These are phyloP conservation scores for Rhodotorula babjevae DNA, from an alignment of 768 basidiomycete species.

Conservation along the genomic window DNA sequence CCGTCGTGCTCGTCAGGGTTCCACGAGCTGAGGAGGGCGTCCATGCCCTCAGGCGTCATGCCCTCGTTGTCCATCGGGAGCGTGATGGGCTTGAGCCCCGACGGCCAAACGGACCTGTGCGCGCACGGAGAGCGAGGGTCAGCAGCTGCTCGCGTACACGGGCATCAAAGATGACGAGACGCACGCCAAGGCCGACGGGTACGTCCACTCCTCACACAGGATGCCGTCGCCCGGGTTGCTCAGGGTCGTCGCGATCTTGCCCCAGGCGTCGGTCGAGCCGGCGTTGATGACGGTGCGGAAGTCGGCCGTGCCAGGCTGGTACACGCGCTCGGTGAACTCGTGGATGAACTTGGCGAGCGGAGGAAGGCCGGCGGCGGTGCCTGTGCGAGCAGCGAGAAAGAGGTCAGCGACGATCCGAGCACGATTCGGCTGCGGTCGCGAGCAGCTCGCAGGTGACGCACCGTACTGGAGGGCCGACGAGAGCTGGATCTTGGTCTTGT, in stretches of 20 bases:
- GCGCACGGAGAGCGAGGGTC: constrained; percentile 4
- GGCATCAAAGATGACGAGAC: background rate
- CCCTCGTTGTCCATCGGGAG: constrained; percentile 69
- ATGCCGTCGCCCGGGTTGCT: constrained; percentile 59
- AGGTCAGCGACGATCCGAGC: background rate
- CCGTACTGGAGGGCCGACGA: constrained; percentile 68
- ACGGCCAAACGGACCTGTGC: constrained; percentile 44
- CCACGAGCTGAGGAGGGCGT: constrained; percentile 63
- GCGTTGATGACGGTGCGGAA: constrained; percentile 55
- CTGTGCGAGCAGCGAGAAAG: constrained; percentile 26
- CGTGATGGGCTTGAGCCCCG: constrained; percentile 53
- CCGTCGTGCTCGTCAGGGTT: constrained; percentile 58
- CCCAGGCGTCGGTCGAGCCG: constrained; percentile 54
- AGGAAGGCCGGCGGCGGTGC: constrained; percentile 56
- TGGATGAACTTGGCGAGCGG: constrained; percentile 57
- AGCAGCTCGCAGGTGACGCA: constrained; percentile 19
- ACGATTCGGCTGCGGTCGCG: no score
- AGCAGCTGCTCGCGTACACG: background rate
- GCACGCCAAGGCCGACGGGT: constrained; percentile 52
- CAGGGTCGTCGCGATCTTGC: constrained; percentile 58
- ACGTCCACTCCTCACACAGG: constrained; percentile 66
- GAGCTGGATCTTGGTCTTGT: constrained; percentile 57
- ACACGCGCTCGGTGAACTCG: constrained; percentile 56
- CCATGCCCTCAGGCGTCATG: constrained; percentile 61
- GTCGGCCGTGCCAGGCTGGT: constrained; percentile 58